phyloP scores from a whole-genome alignment of 139 green algal genomes.

The Nannochloris sp. region DNA sequence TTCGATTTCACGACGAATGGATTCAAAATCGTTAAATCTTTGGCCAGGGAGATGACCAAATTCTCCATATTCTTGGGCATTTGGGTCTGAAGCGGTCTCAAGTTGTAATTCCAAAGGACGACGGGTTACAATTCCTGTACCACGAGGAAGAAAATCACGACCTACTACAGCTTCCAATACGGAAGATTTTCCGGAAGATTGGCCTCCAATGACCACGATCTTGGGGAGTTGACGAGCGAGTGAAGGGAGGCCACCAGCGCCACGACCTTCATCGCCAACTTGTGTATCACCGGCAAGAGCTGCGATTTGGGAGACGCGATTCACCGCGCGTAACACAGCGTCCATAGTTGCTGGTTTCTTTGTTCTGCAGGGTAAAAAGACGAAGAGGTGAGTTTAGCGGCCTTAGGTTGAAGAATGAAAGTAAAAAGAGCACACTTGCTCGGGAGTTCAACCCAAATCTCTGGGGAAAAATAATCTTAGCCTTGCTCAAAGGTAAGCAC shows the following conservation, averaged over 20 bases:
- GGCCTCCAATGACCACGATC: slow-evolving; percentile 87
- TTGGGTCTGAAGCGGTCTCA: slow-evolving; percentile 64
- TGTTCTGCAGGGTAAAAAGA: background rate
- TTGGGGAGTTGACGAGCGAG: slow-evolving; percentile 80
- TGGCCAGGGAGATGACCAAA: slow-evolving; percentile 75
- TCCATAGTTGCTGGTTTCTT: slow-evolving; percentile 19
- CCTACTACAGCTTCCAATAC: slow-evolving; percentile 95
- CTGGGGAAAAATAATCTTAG: no score
- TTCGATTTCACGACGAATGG: slow-evolving; percentile 86
- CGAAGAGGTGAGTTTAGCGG: background rate
- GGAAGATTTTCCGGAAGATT: slow-evolving; percentile 89
- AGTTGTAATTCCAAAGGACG: slow-evolving; percentile 88
- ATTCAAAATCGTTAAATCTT: slow-evolving; percentile 77
- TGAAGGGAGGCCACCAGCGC: slow-evolving; percentile 33
- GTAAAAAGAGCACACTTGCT: no score
- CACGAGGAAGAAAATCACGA: slow-evolving; percentile 86
- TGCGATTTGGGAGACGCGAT: slow-evolving; percentile 32
- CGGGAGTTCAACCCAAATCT: no score
- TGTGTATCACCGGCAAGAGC: slow-evolving; percentile 35
- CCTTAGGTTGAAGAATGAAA: no score
- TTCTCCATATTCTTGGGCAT: slow-evolving; percentile 78
- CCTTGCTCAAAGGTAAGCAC: no score
- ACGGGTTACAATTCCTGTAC: slow-evolving; percentile 89
- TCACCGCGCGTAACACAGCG: slow-evolving; percentile 24
- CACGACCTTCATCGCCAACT: slow-evolving; percentile 12